phyloP scores from a whole-genome alignment of 768 basidiomycete species.

The Psilocybe tampanensis region DNA sequence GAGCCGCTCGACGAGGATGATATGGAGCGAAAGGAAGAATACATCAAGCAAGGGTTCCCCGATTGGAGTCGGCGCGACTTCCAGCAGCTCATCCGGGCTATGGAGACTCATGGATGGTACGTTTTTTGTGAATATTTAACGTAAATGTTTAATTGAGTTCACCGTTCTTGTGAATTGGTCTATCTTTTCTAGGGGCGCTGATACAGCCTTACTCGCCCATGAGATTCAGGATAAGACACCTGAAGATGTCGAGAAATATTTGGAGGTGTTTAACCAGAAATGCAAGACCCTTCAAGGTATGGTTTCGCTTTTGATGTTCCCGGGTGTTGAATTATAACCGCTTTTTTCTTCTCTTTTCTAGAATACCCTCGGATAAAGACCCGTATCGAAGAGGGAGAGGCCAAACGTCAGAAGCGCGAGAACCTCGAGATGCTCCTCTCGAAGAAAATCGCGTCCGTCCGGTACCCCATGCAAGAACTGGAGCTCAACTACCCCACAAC shows the following conservation, averaged over 20 bases:
- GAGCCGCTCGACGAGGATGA: conserved; percentile 93
- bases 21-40: conserved; percentile 74
- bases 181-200: conserved; percentile 54
- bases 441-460: conserved; percentile 80
- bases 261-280: conserved; percentile 84
- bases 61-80: conserved; percentile 94
- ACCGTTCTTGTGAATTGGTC: too few species aligned
- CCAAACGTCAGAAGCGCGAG: conserved; percentile 84
- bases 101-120: conserved; percentile 74
- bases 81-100: conserved; percentile 82
- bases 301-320: conserved; percentile 14
- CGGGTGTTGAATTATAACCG: too few species aligned
- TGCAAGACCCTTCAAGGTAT: conserved; percentile 83
- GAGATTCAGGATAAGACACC: conserved; percentile 86
- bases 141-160: too few species aligned
- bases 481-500: conserved; percentile 94
- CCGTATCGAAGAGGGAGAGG: conserved; percentile 89
- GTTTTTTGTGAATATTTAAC: too few species aligned
- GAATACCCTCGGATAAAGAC: conserved; percentile 81
- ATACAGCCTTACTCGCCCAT: conserved; percentile 67
- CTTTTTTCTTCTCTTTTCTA: too few species aligned
- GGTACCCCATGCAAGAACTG: conserved; percentile 95
- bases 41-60: conserved; percentile 78
- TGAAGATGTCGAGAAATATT: conserved; percentile 78
- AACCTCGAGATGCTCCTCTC: conserved; percentile 78